Evolutionary conservation across 257 asterid genomes (phyloP).

Genomic region (Rehmannia glutinosa): DNA sequence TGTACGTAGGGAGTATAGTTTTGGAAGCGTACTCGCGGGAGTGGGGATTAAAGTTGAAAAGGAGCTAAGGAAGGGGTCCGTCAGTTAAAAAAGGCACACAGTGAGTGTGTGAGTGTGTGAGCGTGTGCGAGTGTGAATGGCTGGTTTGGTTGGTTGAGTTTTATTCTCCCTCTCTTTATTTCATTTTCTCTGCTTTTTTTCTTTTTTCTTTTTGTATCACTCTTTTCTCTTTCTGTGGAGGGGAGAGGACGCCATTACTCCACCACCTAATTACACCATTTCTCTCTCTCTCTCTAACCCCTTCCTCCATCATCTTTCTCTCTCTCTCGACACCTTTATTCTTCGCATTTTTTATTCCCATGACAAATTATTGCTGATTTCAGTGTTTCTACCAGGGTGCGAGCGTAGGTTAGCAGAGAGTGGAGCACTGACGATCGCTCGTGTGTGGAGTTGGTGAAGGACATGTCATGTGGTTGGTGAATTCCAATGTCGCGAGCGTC

Average conservation of each 20-base stretch:
- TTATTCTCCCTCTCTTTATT: conserved; percentile 28
- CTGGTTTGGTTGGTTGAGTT: conserved; percentile 43
- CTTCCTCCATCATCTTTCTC: background rate
- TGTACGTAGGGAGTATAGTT: too few species aligned
- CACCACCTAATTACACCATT: conserved; percentile 26
- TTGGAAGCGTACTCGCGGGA: too few species aligned
- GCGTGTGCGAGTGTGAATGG: conserved; percentile 5
- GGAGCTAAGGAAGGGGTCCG: too few species aligned
- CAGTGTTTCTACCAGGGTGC: background rate
- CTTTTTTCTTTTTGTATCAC: conserved; percentile 6
- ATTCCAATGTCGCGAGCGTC: conserved; percentile 52
- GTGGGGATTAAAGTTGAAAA: too few species aligned
- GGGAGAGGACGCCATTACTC: conserved; percentile 43
- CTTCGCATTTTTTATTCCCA: background rate
- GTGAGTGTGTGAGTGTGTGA: background rate
- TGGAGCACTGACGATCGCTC: conserved; percentile 29
- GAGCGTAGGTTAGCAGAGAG: conserved; percentile 17
- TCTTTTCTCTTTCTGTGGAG: conserved; percentile 58
- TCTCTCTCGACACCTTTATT: conserved; percentile 14
- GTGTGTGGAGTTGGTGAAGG: conserved; percentile 4
- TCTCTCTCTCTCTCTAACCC: conserved; percentile 8
- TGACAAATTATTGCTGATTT: background rate
- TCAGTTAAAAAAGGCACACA: background rate
- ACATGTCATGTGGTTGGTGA: conserved; percentile 31
- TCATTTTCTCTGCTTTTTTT: conserved; percentile 25